Percentiles rank a stretch among this genome's conserved stretches.
Conservation (phyloP, 148 eudicot genomes). For the Diospyros lotus region DNA sequence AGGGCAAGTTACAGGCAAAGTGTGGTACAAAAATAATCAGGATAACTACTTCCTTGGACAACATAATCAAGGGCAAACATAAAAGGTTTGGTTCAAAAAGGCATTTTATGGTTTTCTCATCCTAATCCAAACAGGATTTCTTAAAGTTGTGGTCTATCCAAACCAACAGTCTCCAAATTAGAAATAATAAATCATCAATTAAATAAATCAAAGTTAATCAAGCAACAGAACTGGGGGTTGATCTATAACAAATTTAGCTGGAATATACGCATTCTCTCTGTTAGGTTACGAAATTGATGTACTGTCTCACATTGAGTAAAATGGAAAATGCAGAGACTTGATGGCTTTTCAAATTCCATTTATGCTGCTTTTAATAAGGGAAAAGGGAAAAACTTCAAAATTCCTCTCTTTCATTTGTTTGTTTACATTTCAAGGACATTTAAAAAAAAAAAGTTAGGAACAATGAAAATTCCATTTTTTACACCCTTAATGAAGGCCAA, state of each 20-base stretch:
- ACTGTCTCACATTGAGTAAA: too few species aligned
- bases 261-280: too few species aligned
- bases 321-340: too few species aligned
- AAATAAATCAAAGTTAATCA: background rate
- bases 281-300: too few species aligned
- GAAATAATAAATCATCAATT: background rate
- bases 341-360: too few species aligned
- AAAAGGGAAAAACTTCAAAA: too few species aligned
- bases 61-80: background rate
- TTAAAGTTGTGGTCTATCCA: background rate
- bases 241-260: background rate
- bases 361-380: too few species aligned
- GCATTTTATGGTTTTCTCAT: background rate
- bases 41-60: background rate
- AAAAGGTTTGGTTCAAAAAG: background rate
- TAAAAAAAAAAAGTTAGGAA: too few species aligned
- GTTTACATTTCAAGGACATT: too few species aligned
- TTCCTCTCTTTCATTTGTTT: too few species aligned
- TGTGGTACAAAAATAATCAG: background rate
- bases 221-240: background rate
- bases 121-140: background rate
- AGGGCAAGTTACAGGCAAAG: background rate
- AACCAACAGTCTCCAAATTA: background rate
- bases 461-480: too few species aligned
- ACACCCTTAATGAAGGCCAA: too few species aligned